A percentile compares a stretch with the other conserved stretches of the same genome.
phyloP scores from a whole-genome alignment of 768 basidiomycete genomes.

The Gelatoporia subvermispora region DNA sequence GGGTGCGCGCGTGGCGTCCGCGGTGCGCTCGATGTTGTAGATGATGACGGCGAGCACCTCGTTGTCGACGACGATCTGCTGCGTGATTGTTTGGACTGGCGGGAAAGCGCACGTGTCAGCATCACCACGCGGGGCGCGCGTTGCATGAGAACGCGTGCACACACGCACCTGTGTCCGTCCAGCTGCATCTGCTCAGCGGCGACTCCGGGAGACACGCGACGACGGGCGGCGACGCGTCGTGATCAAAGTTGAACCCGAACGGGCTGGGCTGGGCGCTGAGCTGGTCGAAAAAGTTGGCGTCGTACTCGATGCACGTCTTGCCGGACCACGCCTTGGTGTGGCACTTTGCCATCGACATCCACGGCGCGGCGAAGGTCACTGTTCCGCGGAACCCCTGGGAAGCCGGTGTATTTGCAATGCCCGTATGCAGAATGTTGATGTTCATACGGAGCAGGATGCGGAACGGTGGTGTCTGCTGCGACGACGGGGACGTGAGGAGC shows the following conservation, averaged over 20 bases:
- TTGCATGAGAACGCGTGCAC: conserved; percentile 4
- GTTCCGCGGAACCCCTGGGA: conserved; percentile 61
- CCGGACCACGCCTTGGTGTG: conserved; percentile 55
- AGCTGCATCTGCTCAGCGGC: conserved; percentile 57
- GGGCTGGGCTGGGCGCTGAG: conserved; percentile 23
- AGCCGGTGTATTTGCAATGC: conserved; percentile 47
- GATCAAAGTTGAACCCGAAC: no score
- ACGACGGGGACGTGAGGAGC: conserved; percentile 22
- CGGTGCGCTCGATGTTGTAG: conserved; percentile 63
- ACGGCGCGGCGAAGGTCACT: conserved; percentile 49
- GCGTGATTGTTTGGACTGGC: conserved; percentile 53
- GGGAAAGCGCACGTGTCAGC: conserved; percentile 24
- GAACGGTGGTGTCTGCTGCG: conserved; percentile 28
- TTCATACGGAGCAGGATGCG: conserved; percentile 51
- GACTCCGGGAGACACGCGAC: conserved; percentile 66
- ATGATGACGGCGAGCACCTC: conserved; percentile 57
- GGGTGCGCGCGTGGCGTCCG: conserved; percentile 40
- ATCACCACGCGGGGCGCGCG: conserved; percentile 16
- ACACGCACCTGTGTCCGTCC: conserved; percentile 63
- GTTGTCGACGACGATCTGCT: conserved; percentile 66
- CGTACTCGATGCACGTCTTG: conserved; percentile 46
- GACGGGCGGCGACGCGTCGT: conserved; percentile 31
- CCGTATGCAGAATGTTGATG: conserved; percentile 51
- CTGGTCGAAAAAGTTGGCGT: conserved; percentile 44
- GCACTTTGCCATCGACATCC: conserved; percentile 54